Percentiles rank a stretch among this genome's conserved stretches.
Evolutionary conservation across 345 rosid species (phyloP).

Genomic region (Linum trigynum): DNA sequence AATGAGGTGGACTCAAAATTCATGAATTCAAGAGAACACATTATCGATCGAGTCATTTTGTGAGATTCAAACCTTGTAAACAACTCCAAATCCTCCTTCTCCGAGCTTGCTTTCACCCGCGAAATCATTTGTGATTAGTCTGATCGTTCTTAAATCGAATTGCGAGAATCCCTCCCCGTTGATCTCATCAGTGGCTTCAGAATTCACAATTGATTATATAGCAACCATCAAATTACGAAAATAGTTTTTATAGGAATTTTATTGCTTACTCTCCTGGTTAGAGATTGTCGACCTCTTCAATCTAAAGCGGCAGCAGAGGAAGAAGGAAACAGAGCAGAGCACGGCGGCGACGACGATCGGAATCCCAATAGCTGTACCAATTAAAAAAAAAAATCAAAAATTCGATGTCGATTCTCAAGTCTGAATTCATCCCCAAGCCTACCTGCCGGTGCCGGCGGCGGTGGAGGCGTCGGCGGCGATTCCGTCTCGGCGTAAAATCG

Average conservation of each 20-base stretch:
- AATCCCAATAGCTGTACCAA: conserved; percentile 7
- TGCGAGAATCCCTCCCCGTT: background rate
- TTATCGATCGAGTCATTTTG: background rate
- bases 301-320: conserved; percentile 8
- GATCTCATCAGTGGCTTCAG: background rate
- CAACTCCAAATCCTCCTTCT: conserved; percentile 4
- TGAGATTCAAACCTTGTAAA: background rate
- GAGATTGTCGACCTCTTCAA: conserved; percentile 4
- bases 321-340: conserved; percentile 7
- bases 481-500: conserved; percentile 14
- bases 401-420: background rate
- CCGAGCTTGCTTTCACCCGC: background rate
- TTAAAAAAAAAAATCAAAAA: no score
- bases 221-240: background rate
- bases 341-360: conserved; percentile 6
- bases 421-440: background rate
- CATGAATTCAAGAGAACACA: background rate
- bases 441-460: background rate
- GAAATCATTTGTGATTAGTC: background rate
- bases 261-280: background rate
- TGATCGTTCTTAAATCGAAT: background rate
- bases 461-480: background rate
- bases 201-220: background rate
- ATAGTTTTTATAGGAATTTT: background rate
- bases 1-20: background rate